Percentiles rank a stretch among this genome's conserved stretches.
Evolutionary conservation across 176 grass and related monocot species (phyloP).

Genomic region (Dactylis glomerata): DNA sequence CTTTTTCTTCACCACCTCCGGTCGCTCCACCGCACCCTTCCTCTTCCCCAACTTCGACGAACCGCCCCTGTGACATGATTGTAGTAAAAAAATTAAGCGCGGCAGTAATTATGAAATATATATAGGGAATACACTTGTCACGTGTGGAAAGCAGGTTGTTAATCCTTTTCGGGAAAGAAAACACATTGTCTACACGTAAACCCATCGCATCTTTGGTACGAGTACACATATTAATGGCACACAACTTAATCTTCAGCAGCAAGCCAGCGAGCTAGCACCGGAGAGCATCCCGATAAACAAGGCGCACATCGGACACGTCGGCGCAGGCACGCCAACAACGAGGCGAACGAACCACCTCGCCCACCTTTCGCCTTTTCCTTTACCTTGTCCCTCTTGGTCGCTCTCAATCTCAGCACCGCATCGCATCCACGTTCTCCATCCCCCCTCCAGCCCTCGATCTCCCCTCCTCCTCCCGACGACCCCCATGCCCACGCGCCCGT

Average conservation of each 20-base stretch:
- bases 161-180: background rate
- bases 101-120: no score
- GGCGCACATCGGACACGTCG: background rate
- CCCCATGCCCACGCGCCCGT: conserved; percentile 24
- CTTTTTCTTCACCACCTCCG: no score
- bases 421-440: background rate
- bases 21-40: no score
- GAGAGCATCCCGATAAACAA: background rate
- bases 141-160: background rate
- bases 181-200: background rate
- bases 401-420: no score
- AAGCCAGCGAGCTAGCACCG: no score
- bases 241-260: background rate
- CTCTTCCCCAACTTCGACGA: no score
- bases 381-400: conserved; percentile 7
- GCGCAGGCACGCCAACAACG: background rate
- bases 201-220: no score
- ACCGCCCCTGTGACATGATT: no score
- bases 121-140: background rate
- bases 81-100: no score
- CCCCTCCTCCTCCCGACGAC: conserved; percentile 3
- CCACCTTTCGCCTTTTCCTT: background rate
- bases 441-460: background rate
- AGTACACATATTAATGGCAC: no score
- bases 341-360: background rate